These are phyloP conservation scores for Pleurotus tuber-regium DNA, from an alignment of 768 basidiomycete species.

Conservation along the genomic window DNA sequence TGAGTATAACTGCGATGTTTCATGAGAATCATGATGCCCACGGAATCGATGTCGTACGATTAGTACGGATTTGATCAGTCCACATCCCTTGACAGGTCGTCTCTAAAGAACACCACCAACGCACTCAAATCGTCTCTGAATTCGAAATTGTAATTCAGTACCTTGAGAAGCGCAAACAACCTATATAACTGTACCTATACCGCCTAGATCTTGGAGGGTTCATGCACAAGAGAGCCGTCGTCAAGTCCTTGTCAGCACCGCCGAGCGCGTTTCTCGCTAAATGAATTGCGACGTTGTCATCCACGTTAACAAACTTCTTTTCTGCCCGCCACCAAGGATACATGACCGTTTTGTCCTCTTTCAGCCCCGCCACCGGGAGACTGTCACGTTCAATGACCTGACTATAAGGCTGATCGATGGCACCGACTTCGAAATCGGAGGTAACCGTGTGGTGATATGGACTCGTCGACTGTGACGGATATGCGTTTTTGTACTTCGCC, in stretches of 20 bases:
- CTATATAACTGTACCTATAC: constrained; percentile 30
- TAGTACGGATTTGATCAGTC: neutral
- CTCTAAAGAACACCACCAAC: constrained; percentile 2
- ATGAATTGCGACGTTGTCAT: constrained; percentile 46
- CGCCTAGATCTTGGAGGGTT: constrained; percentile 33
- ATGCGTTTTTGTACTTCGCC: neutral
- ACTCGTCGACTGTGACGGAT: neutral
- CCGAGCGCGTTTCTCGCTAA: constrained; percentile 53
- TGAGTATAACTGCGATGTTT: too few species aligned
- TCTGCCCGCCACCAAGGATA: constrained; percentile 33
- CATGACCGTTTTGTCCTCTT: constrained; percentile 29
- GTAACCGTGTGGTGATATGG: constrained; percentile 1
- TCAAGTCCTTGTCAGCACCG: constrained; percentile 43
- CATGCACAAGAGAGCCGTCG: constrained; percentile 36
- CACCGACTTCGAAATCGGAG: neutral
- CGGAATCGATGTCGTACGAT: too few species aligned
- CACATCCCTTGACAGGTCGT: neutral
- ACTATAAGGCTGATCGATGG: neutral
- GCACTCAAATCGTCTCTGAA: constrained; percentile 7
- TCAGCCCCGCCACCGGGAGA: constrained; percentile 26
- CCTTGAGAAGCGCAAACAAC: neutral
- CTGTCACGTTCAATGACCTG: constrained; percentile 17
- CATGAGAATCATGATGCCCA: too few species aligned
- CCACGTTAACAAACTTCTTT: constrained; percentile 38
- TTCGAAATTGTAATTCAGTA: neutral